Conservation (phyloP, 768 basidiomycete species). For the Leccinellum albellum region DNA sequence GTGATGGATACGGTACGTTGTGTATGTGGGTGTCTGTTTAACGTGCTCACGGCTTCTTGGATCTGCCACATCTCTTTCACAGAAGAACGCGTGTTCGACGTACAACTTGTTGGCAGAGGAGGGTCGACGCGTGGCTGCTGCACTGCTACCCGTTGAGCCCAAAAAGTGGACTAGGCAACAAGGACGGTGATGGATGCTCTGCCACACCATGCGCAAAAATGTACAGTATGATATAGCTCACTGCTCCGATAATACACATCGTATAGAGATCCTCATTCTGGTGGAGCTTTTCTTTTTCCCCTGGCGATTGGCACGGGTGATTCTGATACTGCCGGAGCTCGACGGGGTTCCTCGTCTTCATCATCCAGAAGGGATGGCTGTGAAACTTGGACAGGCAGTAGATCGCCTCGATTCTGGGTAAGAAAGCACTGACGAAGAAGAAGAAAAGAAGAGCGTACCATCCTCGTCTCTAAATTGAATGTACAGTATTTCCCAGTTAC, state of each 20-base stretch:
- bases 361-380: constrained; percentile 59
- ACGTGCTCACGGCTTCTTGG: not conserved
- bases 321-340: constrained; percentile 30
- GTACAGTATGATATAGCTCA: constrained; percentile 14
- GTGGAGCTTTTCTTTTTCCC: constrained; percentile 61
- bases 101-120: constrained; percentile 94
- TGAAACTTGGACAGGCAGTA: constrained; percentile 56
- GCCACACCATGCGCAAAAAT: not conserved
- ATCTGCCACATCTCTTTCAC: not conserved
- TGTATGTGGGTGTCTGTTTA: not conserved
- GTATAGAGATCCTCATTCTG: constrained; percentile 17
- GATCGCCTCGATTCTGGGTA: constrained; percentile 40
- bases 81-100: constrained; percentile 93
- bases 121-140: constrained; percentile 88
- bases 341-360: constrained; percentile 46
- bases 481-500: constrained; percentile 66
- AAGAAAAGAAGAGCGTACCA: constrained; percentile 36
- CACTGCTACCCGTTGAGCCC: constrained; percentile 67
- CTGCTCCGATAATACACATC: constrained; percentile 6
- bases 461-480: constrained; percentile 61
- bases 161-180: constrained; percentile 45
- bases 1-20: constrained; percentile 73
- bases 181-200: not conserved
- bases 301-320: constrained; percentile 31
- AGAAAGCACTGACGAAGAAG: not conserved